phyloP scores from a whole-genome alignment of 108 stramenopile genomes.

The Nitzschia sp. region DNA sequence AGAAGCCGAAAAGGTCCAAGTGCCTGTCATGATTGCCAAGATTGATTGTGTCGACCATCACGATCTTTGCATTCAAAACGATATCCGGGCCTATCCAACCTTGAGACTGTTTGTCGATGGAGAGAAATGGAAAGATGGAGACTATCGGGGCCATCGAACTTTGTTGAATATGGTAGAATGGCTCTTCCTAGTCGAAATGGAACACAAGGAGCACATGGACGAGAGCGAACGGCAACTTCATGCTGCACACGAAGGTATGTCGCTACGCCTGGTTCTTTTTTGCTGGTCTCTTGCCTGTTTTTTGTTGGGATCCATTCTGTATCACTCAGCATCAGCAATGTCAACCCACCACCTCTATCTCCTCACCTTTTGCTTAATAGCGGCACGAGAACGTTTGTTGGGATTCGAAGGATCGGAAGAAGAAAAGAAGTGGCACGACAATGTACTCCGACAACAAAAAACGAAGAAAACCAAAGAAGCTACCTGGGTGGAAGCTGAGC shows the following conservation, averaged over 20 bases:
- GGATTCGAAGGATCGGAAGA: constrained; percentile 33
- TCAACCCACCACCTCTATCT: background rate
- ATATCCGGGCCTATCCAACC: constrained; percentile 89
- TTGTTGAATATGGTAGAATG: constrained; percentile 72
- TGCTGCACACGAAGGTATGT: constrained; percentile 24
- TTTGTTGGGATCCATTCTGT: too few species aligned
- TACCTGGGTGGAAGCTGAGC: constrained; percentile 49
- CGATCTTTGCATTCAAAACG: constrained; percentile 70
- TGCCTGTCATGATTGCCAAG: constrained; percentile 80
- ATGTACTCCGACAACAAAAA: constrained; percentile 21
- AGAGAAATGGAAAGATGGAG: constrained; percentile 44
- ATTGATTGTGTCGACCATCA: constrained; percentile 85
- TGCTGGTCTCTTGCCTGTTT: background rate
- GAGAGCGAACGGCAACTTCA: constrained; percentile 32
- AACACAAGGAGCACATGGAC: constrained; percentile 38
- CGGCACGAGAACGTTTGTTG: constrained; percentile 33
- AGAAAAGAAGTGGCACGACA: constrained; percentile 31
- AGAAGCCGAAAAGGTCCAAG: constrained; percentile 53
- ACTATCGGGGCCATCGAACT: constrained; percentile 86
- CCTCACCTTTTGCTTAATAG: background rate
- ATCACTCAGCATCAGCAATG: too few species aligned
- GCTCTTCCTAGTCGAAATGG: constrained; percentile 46
- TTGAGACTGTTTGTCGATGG: constrained; percentile 83
- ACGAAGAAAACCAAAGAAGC: constrained; percentile 27
- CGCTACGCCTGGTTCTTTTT: background rate